phyloP scores from a whole-genome alignment of 192 early-diverging fungal species.

The Geranomyces michiganensis region DNA sequence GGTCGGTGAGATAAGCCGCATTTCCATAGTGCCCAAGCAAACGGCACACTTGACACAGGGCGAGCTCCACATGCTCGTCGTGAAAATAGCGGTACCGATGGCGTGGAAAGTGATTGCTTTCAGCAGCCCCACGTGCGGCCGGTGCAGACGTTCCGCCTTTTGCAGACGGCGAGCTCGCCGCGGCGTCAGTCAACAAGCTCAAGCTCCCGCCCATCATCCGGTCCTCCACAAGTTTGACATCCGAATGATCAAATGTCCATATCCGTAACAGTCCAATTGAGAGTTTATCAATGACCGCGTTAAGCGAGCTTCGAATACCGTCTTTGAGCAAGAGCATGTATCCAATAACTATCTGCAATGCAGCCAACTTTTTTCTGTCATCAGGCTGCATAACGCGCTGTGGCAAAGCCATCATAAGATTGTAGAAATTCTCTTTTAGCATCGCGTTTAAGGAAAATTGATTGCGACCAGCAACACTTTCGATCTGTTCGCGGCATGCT shows the following conservation, averaged over 20 bases:
- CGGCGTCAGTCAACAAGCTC: not conserved
- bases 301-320: constrained; percentile 3
- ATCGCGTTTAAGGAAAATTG: constrained; percentile 1
- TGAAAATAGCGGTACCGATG: constrained; percentile 16
- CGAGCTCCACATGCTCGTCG: constrained; percentile 16
- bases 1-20: constrained; percentile 15
- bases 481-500: constrained; percentile 9
- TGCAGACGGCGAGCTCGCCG: not conserved
- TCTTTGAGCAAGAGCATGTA: constrained; percentile 25
- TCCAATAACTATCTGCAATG: constrained; percentile 20
- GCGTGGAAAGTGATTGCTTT: constrained; percentile 19
- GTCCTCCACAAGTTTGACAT: constrained; percentile 35
- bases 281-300: not conserved
- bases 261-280: constrained; percentile 22
- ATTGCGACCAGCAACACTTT: not conserved
- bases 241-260: constrained; percentile 18
- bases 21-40: constrained; percentile 30
- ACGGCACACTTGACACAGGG: constrained; percentile 24
- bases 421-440: constrained; percentile 26
- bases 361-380: constrained; percentile 26
- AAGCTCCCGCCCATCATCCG: not conserved
- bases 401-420: constrained; percentile 14
- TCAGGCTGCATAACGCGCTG: constrained; percentile 15
- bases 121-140: not conserved
- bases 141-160: not conserved